phyloP scores from a whole-genome alignment of 2,329 filamentous ascomycete species.

The Cytospora chrysosperma region DNA sequence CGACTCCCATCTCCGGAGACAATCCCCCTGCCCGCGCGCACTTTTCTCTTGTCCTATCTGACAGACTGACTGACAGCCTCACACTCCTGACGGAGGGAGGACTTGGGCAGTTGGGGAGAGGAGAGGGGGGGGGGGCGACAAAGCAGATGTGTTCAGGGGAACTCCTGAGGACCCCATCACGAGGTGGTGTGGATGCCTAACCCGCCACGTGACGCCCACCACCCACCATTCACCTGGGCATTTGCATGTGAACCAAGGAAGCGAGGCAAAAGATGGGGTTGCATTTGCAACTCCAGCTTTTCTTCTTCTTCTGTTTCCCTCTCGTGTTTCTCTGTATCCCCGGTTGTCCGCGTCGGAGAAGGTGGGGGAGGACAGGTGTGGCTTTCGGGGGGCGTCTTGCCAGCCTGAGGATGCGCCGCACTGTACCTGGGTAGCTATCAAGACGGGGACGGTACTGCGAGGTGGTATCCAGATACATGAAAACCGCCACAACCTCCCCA shows the following conservation, averaged over 20 bases:
- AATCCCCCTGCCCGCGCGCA: background rate
- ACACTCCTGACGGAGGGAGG: background rate
- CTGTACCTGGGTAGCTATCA: background rate
- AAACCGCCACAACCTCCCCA: background rate
- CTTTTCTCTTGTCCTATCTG: background rate
- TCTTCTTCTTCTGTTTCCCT: no score
- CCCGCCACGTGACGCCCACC: conserved; percentile 1
- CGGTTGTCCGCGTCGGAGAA: background rate
- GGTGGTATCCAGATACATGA: no score
- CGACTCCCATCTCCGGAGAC: no score
- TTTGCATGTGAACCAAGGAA: background rate
- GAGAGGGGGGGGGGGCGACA: no score
- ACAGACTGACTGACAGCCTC: background rate
- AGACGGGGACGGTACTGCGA: background rate
- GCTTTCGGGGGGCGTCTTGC: background rate
- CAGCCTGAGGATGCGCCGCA: background rate
- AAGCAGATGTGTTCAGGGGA: background rate
- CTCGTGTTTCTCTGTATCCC: no score
- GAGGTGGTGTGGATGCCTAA: background rate
- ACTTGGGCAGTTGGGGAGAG: no score
- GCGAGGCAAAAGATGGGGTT: conserved; percentile 7
- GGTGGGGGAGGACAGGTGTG: background rate
- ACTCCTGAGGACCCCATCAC: background rate
- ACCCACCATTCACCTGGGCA: no score
- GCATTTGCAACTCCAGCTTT: background rate